These are phyloP conservation scores for Talaromyces sp. DNA, from an alignment of 2,329 filamentous ascomycete genomes.

Conservation along the genomic window DNA sequence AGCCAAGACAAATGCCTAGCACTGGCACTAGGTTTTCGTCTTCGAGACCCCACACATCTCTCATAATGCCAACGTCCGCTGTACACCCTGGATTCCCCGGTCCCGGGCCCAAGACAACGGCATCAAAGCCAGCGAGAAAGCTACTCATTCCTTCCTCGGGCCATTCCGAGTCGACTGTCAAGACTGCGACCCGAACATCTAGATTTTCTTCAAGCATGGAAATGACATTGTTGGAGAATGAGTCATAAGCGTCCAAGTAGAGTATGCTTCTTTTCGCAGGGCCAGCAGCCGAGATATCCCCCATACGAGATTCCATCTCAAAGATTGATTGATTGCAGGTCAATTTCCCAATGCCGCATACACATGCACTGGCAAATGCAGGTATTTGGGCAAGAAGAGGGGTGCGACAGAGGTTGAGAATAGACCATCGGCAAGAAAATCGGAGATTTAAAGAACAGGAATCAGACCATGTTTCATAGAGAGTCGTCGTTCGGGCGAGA, in stretches of 20 bases:
- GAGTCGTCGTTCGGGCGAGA: not conserved
- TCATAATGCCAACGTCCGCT: slow-evolving; percentile 78
- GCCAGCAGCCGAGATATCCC: not conserved
- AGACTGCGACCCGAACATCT: slow-evolving; percentile 60
- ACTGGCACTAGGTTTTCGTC: not conserved
- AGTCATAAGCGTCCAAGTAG: slow-evolving; percentile 94
- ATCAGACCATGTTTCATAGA: not conserved
- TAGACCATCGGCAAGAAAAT: not conserved
- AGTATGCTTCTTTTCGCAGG: slow-evolving; percentile 50
- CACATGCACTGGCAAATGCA: not conserved
- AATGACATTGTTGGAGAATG: slow-evolving; percentile 92
- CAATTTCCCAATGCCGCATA: not conserved
- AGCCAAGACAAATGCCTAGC: not conserved
- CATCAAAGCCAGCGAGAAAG: slow-evolving; percentile 63
- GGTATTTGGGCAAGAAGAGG: not conserved
- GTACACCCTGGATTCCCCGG: slow-evolving; percentile 71
- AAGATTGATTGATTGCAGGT: not conserved
- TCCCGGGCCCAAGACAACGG: slow-evolving; percentile 83
- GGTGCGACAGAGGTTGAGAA: not conserved
- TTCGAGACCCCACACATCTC: slow-evolving; percentile 59
- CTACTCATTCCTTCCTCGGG: slow-evolving; percentile 40
- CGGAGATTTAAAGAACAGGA: not conserved
- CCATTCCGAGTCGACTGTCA: slow-evolving; percentile 61
- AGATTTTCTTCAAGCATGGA: slow-evolving; percentile 69
- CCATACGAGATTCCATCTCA: not conserved